phyloP scores from a whole-genome alignment of 495 filamentous ascomycete genomes.

The Sabuloglossum arenarium region DNA sequence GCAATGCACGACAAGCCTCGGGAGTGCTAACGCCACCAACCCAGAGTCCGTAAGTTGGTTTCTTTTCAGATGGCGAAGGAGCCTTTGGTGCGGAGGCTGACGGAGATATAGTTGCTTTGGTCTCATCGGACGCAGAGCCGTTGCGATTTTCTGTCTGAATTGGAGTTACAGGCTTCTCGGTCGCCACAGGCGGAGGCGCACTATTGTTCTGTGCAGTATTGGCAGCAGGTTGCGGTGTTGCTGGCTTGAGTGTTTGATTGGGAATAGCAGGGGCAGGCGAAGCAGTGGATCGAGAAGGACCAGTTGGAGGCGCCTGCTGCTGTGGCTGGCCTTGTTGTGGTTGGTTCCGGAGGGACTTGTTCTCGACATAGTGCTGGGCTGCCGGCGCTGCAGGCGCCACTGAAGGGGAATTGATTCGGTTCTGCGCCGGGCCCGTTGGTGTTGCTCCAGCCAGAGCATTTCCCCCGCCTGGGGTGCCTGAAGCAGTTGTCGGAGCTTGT shows the following conservation, averaged over 20 bases:
- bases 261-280: constrained; percentile 30
- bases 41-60: constrained; percentile 57
- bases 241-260: constrained; percentile 24
- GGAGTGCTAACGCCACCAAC: constrained; percentile 57
- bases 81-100: not conserved
- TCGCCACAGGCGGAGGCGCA: constrained; percentile 12
- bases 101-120: constrained; percentile 4
- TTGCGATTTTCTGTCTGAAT: constrained; percentile 7
- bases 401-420: not conserved
- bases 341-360: not conserved
- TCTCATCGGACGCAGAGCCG: constrained; percentile 1
- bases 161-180: constrained; percentile 20
- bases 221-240: constrained; percentile 26
- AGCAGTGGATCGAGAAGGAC: constrained; percentile 18
- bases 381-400: not conserved
- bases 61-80: constrained; percentile 10
- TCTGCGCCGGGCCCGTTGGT: not conserved
- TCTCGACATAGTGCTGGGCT: not conserved
- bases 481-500: constrained; percentile 10
- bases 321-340: constrained; percentile 9
- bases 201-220: not conserved
- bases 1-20: constrained; percentile 56
- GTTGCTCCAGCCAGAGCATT: not conserved
- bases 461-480: not conserved
- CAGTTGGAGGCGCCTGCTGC: constrained; percentile 13